Base-by-base conservation (phyloP, 2,329 filamentous ascomycete genomes). In the Aspergillus persii region DNA sequence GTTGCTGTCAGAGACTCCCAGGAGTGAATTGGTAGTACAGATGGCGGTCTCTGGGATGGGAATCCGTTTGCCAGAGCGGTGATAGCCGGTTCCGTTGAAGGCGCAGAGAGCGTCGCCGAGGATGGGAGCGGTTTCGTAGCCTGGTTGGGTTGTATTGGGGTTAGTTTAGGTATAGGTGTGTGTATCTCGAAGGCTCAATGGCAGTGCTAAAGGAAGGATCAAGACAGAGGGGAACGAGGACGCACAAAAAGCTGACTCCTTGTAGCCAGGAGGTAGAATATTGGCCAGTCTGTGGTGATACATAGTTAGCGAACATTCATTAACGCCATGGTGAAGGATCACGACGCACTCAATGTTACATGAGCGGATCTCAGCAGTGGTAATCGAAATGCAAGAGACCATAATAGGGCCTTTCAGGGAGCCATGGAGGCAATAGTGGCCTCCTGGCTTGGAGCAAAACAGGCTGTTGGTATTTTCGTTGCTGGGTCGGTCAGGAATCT, bases 21-120 rank as follows among this genome's bases (percentile, higher is more conserved):
- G 7, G 36, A 3, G 5, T n/a, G 36, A n/a, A n/a, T 7, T 15
- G 3, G 36, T 8, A 11, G 54, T 53, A 31, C 64, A 67, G 8
- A 68, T 57, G 6, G 31, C 12, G 8, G 61, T 66, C 39, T 67
- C 63, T 2, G 62, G 62, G 4, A 69, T 29, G 2, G 49, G 6
- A 5, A 62, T n/a, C 1, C 27, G 48, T 3, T 50, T 15, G 15
- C 59, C 54, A 3, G 56, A 26, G 11, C 62, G n/a, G 3, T 30
- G 41, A 53, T 69, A 69, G 11, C 66, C 69, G 1, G 63, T 68
- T 11, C 69, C 68, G 49, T 69, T 69, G 56, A 71, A 67, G 3
- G 66, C 65, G 52, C 69, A 71, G 53, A 69, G 57, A 2, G 68
- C 67, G 50, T 67, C 58, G 0, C 67, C 68, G 18, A 63, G 56